phyloP scores from a whole-genome alignment of 768 basidiomycete species.

The Mycena belliarum region DNA sequence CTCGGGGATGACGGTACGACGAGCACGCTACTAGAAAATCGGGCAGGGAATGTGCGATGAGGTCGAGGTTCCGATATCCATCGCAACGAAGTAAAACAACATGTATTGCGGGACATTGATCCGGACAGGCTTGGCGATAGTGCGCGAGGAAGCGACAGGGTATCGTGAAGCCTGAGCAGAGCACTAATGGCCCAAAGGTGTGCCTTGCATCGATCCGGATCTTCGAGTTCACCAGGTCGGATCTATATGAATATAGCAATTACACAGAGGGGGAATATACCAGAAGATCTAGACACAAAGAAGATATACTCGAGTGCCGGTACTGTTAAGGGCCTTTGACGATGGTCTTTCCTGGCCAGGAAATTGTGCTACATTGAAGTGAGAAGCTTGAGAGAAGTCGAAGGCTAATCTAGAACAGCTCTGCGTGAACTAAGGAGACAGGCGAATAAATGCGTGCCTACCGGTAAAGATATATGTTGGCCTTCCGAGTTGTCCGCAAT shows the following conservation, averaged over 20 bases:
- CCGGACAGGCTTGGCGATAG: constrained; percentile 5
- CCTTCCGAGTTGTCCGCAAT: not conserved
- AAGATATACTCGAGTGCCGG: not conserved
- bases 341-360: not conserved
- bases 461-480: not conserved
- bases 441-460: constrained; percentile 9
- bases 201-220: constrained; percentile 14
- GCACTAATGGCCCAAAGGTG: not conserved
- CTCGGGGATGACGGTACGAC: constrained; percentile 16
- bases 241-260: not conserved
- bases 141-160: not conserved
- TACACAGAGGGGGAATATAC: not conserved
- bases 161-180: constrained; percentile 5
- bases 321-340: not conserved
- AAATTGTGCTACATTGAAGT: constrained; percentile 1
- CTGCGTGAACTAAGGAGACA: constrained; percentile 1
- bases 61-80: constrained; percentile 21
- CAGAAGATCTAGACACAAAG: no score
- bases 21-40: constrained; percentile 9
- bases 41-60: constrained; percentile 6
- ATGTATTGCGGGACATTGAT: constrained; percentile 12
- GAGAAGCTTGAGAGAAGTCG: no score
- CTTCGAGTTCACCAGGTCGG: constrained; percentile 6
- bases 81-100: constrained; percentile 17
- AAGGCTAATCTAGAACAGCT: constrained; percentile 5